Evolutionary conservation across 2,329 filamentous ascomycete species (phyloP), one percentile per base, ranked within the genome.

Genomic region (Aspergillus sojae): DNA sequence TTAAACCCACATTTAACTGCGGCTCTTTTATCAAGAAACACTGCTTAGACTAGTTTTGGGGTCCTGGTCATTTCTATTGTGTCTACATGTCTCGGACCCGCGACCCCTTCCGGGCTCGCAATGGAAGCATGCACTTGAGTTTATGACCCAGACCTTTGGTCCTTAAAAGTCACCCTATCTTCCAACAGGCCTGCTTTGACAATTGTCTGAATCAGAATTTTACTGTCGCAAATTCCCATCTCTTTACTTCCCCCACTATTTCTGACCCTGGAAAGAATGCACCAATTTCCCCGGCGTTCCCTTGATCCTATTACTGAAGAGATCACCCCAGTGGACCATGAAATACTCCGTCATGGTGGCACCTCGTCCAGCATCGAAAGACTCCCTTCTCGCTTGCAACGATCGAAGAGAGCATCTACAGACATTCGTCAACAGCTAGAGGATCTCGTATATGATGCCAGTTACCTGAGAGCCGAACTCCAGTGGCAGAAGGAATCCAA

Each of bases 401-500:
- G n/a, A 28, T 62, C 50, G 7, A 62, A 62, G 32, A 19, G 57
- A 21, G 30, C 30, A 28, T 62, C 56, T 21, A 62, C 36, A 55
- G 50, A 59, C 21, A 19, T 62, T 26, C 28, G n/a, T 53, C 39
- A 62, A 53, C 56, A 62, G 50, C 50, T 62, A 34, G 39, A 62
- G 23, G 30, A 62, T 45, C 61, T 62, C 32, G 32, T 34, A 7
- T 62, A 62, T 26, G 39, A 62, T 34, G 45, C 30, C 39, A 58
- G 61, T 19, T 62, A 62, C 26, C 48, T 62, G 23, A 58, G 39
- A 32, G 56, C 61, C 41, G 50, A 59, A 56, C 34, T 62, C 41
- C 50, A 62, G 41, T 62, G 50, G 61, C 56, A 62, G 34, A 59
- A 58, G 45, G 50, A 62, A 46, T 62, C 61, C 4, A 62, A 39